Percentiles rank a stretch among this genome's conserved stretches.
phyloP scores from a whole-genome alignment of 164 flowering plant species.

The Saururus chinensis region DNA sequence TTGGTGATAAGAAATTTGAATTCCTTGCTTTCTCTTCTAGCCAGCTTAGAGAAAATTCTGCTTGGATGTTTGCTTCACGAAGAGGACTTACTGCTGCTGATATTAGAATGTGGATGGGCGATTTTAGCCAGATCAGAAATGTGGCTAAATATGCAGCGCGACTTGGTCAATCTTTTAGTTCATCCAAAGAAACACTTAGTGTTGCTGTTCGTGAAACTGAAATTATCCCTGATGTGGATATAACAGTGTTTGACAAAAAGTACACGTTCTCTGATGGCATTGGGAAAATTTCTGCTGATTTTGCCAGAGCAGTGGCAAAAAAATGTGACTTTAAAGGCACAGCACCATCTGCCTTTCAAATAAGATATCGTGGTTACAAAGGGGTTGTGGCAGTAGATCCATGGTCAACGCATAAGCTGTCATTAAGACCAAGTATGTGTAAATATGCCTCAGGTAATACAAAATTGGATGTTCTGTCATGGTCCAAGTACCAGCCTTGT shows the following conservation, averaged over 20 bases:
- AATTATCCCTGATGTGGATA: constrained; percentile 46
- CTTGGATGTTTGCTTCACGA: constrained; percentile 85
- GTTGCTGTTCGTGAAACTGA: constrained; percentile 44
- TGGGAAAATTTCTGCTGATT: constrained; percentile 73
- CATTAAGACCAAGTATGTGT: constrained; percentile 67
- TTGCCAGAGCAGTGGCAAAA: constrained; percentile 60
- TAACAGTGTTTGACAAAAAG: constrained; percentile 8
- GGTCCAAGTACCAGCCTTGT: constrained; percentile 78
- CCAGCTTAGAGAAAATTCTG: constrained; percentile 72
- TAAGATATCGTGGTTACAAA: constrained; percentile 84
- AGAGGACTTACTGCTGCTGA: constrained; percentile 39
- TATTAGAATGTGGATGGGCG: constrained; percentile 80
- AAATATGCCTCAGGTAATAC: constrained; percentile 52
- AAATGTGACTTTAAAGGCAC: constrained; percentile 40
- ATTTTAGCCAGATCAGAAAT: constrained; percentile 55
- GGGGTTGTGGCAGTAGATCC: constrained; percentile 94
- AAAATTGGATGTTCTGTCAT: constrained; percentile 61
- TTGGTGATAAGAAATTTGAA: constrained; percentile 79
- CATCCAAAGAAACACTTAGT: constrained; percentile 63
- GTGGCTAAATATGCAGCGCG: constrained; percentile 91
- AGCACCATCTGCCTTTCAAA: constrained; percentile 77
- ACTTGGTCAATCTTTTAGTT: constrained; percentile 83
- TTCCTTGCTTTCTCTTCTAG: constrained; percentile 91
- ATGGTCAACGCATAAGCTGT: constrained; percentile 35
- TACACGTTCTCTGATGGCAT: constrained; percentile 91